Percentiles rank a stretch among this genome's conserved stretches.
phyloP scores from a whole-genome alignment of 2,329 filamentous ascomycete genomes.

The Penicillium occitanis region DNA sequence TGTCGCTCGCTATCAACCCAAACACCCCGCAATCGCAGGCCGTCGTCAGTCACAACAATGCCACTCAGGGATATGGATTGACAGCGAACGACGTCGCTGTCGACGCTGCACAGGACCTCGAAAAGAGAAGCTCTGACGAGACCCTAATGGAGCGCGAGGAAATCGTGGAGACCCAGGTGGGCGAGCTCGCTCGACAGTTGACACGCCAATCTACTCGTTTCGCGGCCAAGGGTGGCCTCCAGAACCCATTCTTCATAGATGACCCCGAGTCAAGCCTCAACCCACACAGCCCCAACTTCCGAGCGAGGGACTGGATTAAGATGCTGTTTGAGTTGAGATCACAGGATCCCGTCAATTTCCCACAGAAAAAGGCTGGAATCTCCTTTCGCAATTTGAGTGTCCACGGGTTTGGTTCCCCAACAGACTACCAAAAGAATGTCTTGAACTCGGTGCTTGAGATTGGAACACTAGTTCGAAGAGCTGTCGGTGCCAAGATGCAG shows the following conservation, averaged over 20 bases:
- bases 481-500: conserved; percentile 39
- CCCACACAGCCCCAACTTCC: conserved; percentile 44
- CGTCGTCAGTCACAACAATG: conserved; percentile 16
- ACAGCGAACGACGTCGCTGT: background rate
- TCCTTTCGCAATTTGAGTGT: conserved; percentile 48
- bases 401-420: conserved; percentile 45
- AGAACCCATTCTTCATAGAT: conserved; percentile 40
- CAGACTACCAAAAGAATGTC: conserved; percentile 48
- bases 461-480: conserved; percentile 33
- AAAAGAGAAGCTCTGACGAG: conserved; percentile 14
- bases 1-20: conserved; percentile 15
- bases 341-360: conserved; percentile 35
- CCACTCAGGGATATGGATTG: background rate
- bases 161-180: conserved; percentile 3
- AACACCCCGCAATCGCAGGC: conserved; percentile 12
- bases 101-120: background rate
- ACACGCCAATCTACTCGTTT: conserved; percentile 20
- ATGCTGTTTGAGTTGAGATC: conserved; percentile 37
- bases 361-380: conserved; percentile 39
- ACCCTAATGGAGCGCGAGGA: conserved; percentile 4
- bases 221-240: conserved; percentile 9
- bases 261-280: conserved; percentile 41
- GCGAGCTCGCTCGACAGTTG: conserved; percentile 16
- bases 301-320: conserved; percentile 47
- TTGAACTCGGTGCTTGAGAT: conserved; percentile 40